Conservation (phyloP, 192 early-diverging fungal genomes). For the Spizellomyces punctatus region DNA sequence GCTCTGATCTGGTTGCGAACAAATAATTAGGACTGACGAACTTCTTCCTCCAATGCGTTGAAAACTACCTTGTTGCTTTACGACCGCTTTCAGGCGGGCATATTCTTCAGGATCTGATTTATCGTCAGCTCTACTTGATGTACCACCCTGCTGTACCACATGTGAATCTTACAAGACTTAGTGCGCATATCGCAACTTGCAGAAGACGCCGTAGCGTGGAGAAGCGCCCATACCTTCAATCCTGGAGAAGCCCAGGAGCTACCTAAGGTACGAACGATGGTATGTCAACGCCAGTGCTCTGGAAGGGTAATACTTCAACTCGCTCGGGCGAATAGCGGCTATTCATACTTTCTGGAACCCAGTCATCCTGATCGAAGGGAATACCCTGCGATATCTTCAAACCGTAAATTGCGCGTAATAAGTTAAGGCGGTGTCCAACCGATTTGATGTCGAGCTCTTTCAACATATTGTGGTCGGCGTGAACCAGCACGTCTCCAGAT, state of each 20-base stretch:
- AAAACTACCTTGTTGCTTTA: constrained; percentile 2
- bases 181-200: no score
- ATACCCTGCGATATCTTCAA: constrained; percentile 78
- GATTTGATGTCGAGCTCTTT: constrained; percentile 84
- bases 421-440: constrained; percentile 82
- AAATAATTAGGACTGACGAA: no score
- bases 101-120: not conserved
- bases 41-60: no score
- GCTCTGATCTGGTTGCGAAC: not conserved
- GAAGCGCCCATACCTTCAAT: no score
- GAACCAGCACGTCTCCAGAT: constrained; percentile 83
- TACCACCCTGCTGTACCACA: no score
- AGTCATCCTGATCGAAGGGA: constrained; percentile 81
- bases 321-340: no score
- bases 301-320: no score
- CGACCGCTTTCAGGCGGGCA: not conserved
- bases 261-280: no score
- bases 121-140: not conserved
- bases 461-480: constrained; percentile 89
- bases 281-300: no score
- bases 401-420: constrained; percentile 89
- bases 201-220: no score
- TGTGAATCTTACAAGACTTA: no score
- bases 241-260: no score
- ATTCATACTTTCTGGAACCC: constrained; percentile 54